Conservation (phyloP, 2,329 filamentous ascomycete genomes). For the Alternaria viburni region DNA sequence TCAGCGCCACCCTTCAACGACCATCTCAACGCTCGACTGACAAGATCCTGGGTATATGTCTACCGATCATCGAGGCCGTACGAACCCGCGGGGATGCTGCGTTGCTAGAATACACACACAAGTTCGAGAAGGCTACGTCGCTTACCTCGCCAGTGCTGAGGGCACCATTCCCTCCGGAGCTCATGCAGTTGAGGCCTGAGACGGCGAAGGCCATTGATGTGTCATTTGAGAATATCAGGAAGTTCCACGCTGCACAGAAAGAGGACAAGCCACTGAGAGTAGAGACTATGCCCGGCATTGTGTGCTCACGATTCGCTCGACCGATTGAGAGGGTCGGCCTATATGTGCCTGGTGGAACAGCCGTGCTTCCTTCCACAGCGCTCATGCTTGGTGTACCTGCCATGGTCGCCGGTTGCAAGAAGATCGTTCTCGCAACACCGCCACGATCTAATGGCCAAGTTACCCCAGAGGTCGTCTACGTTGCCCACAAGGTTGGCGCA, state of each 20-base stretch:
- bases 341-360: constrained; percentile 94
- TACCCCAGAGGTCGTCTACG: constrained; percentile 96
- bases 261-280: constrained; percentile 82
- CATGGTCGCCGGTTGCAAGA: constrained; percentile 95
- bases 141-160: constrained; percentile 86
- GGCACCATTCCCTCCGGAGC: constrained; percentile 81
- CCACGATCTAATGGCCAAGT: constrained; percentile 87
- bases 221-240: constrained; percentile 91
- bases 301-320: constrained; percentile 90
- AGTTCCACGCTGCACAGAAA: constrained; percentile 91
- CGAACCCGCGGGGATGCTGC: constrained; percentile 84
- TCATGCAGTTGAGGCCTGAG: constrained; percentile 86
- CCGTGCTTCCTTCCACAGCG: constrained; percentile 94
- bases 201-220: constrained; percentile 91
- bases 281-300: constrained; percentile 96
- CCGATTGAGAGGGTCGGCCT: constrained; percentile 96
- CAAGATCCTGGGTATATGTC: constrained; percentile 86
- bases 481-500: constrained; percentile 94
- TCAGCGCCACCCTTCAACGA: constrained; percentile 78
- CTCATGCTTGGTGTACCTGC: constrained; percentile 98
- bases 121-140: constrained; percentile 95
- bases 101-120: constrained; percentile 91
- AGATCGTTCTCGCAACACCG: constrained; percentile 90
- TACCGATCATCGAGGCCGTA: constrained; percentile 89
- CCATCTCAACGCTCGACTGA: constrained; percentile 96